These are phyloP conservation scores for Fusarium chlamydosporum DNA, from an alignment of 2,329 filamentous ascomycete genomes.

Conservation along the genomic window DNA sequence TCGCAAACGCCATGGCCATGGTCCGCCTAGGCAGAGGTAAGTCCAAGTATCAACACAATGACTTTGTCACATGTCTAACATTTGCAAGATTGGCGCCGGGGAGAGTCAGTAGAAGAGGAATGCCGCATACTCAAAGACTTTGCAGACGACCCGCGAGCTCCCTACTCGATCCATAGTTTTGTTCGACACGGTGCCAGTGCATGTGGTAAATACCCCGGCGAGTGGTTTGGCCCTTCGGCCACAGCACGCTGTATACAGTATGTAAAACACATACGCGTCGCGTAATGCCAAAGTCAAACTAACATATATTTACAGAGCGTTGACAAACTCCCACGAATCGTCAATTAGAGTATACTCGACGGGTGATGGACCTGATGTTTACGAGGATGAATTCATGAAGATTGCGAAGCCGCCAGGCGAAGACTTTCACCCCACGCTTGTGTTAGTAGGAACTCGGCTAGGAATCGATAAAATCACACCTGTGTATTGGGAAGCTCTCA, in stretches of 20 bases:
- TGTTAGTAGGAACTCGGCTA: constrained; percentile 88
- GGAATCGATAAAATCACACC: constrained; percentile 95
- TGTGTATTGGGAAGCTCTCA: constrained; percentile 95
- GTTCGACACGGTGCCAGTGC: constrained; percentile 87
- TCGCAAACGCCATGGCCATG: constrained; percentile 86
- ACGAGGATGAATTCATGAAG: constrained; percentile 87
- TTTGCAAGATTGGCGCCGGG: constrained; percentile 78
- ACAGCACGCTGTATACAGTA: constrained; percentile 94
- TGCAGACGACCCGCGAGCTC: constrained; percentile 86
- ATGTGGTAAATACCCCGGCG: constrained; percentile 94
- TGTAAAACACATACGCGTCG: constrained; percentile 56
- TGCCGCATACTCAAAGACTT: constrained; percentile 82
- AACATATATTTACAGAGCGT: constrained; percentile 67
- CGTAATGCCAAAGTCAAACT: background rate
- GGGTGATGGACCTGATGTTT: constrained; percentile 91
- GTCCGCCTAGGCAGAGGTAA: constrained; percentile 83
- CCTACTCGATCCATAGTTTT: constrained; percentile 96
- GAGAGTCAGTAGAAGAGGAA: constrained; percentile 71
- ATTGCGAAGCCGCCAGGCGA: constrained; percentile 77
- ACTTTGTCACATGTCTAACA: constrained; percentile 26
- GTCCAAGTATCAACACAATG: constrained; percentile 27
- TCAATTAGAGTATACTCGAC: constrained; percentile 87
- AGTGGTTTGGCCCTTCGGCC: constrained; percentile 99
- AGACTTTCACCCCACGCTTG: constrained; percentile 84
- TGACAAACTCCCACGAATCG: constrained; percentile 76